Base-by-base conservation (phyloP, 495 filamentous ascomycete genomes). In the Lasiosphaeria ovina region DNA sequence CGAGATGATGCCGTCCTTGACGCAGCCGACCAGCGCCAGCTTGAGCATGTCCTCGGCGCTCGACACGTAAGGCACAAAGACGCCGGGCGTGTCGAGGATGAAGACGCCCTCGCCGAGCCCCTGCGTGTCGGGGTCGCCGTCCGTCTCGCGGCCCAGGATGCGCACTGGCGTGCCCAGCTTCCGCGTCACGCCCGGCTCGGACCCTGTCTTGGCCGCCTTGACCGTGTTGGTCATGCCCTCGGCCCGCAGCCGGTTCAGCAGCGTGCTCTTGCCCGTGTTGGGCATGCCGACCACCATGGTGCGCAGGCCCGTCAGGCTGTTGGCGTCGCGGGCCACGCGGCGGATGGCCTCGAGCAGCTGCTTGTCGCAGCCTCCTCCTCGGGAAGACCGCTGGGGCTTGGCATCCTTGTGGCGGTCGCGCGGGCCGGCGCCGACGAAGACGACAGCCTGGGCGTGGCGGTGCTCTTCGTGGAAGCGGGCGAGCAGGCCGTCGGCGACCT, bases 211-310 rank as follows among this genome's bases (percentile, higher is more conserved):
- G 51, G 92, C 86, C 8, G 85, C 95, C 72, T 97, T 97, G 24
- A 62, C 51, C 11, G 87, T 85, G 16, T 79, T 24, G 24, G 24
- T 73, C 59, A 89, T 77, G 49, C 92, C 89, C 16, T 78, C 74
- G 24, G 78, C 81, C 9, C 95, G 88, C 44, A 98, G 79, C 34
- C 88, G 81, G 72, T 98, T 98, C 32, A 98, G 85, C 12, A 98
- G 79, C 0, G 93, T 91, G 31, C 90, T 95, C 74, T 98, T 92
- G 1, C 89, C 94, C 0, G 94, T 90, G 73, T 98, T 98, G 6
- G 94, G 94, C 93, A 98, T 97, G 34, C 94, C 94, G 16, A 97
- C 92, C 1, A 98, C 84, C 71, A 98, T 81, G 56, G 91, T 83
- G 33, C 92, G 85, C 55, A 89, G 83, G 3, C 92, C 91, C 6